Conservation (phyloP, 768 basidiomycete genomes). For the Pleurotus platypus region DNA sequence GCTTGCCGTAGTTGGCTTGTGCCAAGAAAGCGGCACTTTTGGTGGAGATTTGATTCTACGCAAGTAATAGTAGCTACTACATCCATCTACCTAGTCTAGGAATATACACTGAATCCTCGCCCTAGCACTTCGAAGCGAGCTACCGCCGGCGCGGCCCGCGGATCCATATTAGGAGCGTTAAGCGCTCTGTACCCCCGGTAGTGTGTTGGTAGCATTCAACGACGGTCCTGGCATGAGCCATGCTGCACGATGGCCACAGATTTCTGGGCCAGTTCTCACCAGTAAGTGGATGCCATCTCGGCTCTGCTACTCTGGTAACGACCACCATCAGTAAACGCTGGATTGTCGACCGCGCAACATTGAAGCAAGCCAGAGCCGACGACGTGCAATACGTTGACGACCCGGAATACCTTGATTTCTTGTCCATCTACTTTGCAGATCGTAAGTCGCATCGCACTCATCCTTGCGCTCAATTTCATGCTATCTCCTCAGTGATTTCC, state of each 20-base stretch:
- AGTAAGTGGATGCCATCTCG: conserved; percentile 38
- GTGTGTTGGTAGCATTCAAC: no score
- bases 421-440: conserved; percentile 88
- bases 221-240: not conserved
- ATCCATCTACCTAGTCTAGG: no score
- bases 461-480: not conserved
- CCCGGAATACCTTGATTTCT: conserved; percentile 72
- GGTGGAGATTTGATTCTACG: no score
- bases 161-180: no score
- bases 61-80: no score
- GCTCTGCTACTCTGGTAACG: not conserved
- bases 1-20: no score
- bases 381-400: conserved; percentile 80
- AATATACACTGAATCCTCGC: no score
- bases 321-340: conserved; percentile 73
- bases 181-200: no score
- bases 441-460: conserved; percentile 35
- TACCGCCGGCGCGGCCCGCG: no score
- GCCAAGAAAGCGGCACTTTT: no score
- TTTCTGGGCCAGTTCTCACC: conserved; percentile 91
- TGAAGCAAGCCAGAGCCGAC: conserved; percentile 69
- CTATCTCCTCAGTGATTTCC: conserved; percentile 59
- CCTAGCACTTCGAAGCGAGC: no score
- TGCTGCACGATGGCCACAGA: conserved; percentile 71
- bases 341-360: conserved; percentile 78